These are phyloP conservation scores for Elaphomyces granulatus DNA, from an alignment of 495 filamentous ascomycete genomes.

Conservation along the genomic window DNA sequence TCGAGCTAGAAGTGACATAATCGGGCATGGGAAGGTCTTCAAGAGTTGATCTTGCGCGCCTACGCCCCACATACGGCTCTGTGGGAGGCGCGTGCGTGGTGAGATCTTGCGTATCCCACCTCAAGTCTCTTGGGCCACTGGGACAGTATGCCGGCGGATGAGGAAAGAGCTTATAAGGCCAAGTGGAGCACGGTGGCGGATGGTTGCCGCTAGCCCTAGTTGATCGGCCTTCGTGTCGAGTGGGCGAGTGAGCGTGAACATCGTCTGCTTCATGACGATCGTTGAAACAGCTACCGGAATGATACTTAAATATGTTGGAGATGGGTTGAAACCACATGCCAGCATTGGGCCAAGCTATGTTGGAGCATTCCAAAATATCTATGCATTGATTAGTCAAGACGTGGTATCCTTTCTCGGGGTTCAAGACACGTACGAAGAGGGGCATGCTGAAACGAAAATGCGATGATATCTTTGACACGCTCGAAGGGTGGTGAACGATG, in stretches of 20 bases:
- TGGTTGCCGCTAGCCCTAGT: slow-evolving; percentile 6
- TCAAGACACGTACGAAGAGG: slow-evolving; percentile 45
- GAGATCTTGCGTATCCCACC: slow-evolving; percentile 12
- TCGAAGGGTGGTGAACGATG: slow-evolving; percentile 44
- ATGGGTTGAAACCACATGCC: slow-evolving; percentile 49
- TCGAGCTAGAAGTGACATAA: slow-evolving; percentile 25
- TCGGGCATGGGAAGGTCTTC: slow-evolving; percentile 43
- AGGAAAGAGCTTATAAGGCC: slow-evolving; percentile 16
- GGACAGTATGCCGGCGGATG: slow-evolving; percentile 10
- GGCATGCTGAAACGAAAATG: slow-evolving; percentile 78
- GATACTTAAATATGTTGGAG: slow-evolving; percentile 24
- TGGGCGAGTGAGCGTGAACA: slow-evolving; percentile 38
- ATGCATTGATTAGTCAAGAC: slow-evolving; percentile 9
- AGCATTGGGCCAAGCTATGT: slow-evolving; percentile 73
- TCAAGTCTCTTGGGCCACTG: slow-evolving; percentile 8
- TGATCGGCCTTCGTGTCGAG: slow-evolving; percentile 16
- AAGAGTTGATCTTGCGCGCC: slow-evolving; percentile 26
- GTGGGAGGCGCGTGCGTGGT: slow-evolving; percentile 25
- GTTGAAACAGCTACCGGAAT: slow-evolving; percentile 12
- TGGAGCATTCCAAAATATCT: slow-evolving; percentile 61
- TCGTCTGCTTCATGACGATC: slow-evolving; percentile 23
- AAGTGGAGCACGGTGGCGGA: slow-evolving; percentile 12
- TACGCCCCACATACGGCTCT: slow-evolving; percentile 21
- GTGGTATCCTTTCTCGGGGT: neutral
- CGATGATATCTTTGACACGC: slow-evolving; percentile 55